Percentiles rank a stretch among this genome's conserved stretches.
phyloP scores from a whole-genome alignment of 306 rosid genomes.

The Sicyos edulis region DNA sequence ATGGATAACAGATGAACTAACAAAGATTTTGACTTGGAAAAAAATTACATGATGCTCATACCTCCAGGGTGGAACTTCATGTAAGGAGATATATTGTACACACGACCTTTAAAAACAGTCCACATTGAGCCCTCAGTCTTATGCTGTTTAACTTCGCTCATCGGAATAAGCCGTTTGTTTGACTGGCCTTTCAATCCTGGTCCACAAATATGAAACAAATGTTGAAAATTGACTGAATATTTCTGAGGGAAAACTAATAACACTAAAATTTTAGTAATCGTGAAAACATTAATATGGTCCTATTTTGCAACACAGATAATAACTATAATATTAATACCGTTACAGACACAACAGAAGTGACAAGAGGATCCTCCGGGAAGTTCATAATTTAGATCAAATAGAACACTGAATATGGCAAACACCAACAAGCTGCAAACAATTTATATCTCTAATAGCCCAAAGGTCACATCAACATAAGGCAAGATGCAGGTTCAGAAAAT shows the following conservation, averaged over 20 bases:
- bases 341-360: background rate
- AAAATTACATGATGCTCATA: conserved; percentile 30
- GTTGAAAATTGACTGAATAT: background rate
- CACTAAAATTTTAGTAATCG: no score
- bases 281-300: background rate
- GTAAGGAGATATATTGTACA: conserved; percentile 79
- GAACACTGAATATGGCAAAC: background rate
- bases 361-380: background rate
- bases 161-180: conserved; percentile 69
- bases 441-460: background rate
- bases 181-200: conserved; percentile 86
- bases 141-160: conserved; percentile 76
- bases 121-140: conserved; percentile 76
- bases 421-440: conserved; percentile 1
- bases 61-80: conserved; percentile 98
- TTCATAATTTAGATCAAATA: background rate
- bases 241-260: background rate
- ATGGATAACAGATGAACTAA: background rate
- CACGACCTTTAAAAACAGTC: conserved; percentile 91
- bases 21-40: conserved; percentile 14
- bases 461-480: background rate
- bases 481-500: background rate
- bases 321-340: background rate
- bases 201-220: conserved; percentile 12
- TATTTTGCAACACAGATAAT: background rate